Conservation (phyloP, 1,139 yeast genomes). For the Sugiyamaella xylanicola region DNA sequence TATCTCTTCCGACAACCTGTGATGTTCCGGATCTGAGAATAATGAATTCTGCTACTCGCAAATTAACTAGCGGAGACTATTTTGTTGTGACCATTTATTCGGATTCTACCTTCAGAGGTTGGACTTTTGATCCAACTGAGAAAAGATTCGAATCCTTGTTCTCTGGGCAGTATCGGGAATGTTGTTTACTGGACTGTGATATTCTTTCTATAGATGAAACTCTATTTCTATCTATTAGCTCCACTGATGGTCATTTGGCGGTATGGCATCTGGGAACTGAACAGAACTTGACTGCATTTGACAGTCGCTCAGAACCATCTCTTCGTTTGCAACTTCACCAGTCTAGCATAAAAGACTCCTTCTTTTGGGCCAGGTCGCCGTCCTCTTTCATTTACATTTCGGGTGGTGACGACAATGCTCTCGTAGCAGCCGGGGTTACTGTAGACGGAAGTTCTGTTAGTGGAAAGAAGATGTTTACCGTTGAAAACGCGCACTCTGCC, state of each 20-base stretch:
- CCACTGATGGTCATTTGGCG: conserved; percentile 82
- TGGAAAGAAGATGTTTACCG: conserved; percentile 42
- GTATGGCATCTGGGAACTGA: conserved; percentile 53
- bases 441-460: conserved; percentile 29
- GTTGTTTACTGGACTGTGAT: conserved; percentile 70
- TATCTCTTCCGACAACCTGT: conserved; percentile 42
- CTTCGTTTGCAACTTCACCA: conserved; percentile 68
- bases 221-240: conserved; percentile 56
- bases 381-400: conserved; percentile 52
- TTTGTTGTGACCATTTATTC: conserved; percentile 75
- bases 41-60: conserved; percentile 65
- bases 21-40: conserved; percentile 79
- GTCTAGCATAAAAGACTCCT: conserved; percentile 71
- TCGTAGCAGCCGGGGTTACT: conserved; percentile 52
- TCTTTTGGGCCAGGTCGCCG: conserved; percentile 20
- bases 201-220: conserved; percentile 44
- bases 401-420: conserved; percentile 92
- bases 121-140: conserved; percentile 55
- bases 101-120: conserved; percentile 72
- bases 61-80: conserved; percentile 45
- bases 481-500: conserved; percentile 73
- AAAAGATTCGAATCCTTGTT: conserved; percentile 50
- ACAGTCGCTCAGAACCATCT: conserved; percentile 28
- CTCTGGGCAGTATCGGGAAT: conserved; percentile 61
- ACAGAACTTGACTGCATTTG: not conserved